Evolutionary conservation across 805 yeast genomes (phyloP), one percentile per base, ranked within the genome.

Genomic region (Candida coleopterorum): DNA sequence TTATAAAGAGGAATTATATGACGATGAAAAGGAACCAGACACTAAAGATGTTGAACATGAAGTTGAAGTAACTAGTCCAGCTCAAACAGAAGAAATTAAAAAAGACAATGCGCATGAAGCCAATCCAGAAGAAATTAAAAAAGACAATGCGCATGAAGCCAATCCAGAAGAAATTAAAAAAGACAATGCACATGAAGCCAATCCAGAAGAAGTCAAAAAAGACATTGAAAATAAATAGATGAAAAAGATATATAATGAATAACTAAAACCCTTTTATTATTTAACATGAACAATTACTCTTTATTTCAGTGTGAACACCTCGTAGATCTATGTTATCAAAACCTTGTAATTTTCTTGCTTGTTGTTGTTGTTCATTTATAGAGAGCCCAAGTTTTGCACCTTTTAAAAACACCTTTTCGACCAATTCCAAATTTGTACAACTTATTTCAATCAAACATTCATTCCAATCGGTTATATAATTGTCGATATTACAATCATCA

Each of bases 1-100:
- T 35, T 93, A 93, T 63, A 84, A 88, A 46, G 97, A 89, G 56
- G 96, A 89, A 62, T 71, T 88, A 52, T 74, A 82, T 58, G 95
- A 83, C 36, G 86, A 78, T 36, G 79, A 74, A 39, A 40, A 30
- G 24, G 31, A 35, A 24, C 18, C 23, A 20, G 32, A 29, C 12
- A 29, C 34, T 14, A 23, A 33, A 23, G 25, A 27, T 17, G 43
- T 41, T 18, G 53, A 49, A 36, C 24, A 30, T 14, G 38, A 33
- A 11, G 46, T 35, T n/a, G n/a, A n/a, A n/a, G n/a, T n/a, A n/a
- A n/a, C n/a, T n/a, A n/a, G n/a, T n/a, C n/a, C n/a, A n/a, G n/a
- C n/a, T n/a, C n/a, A n/a, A n/a, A 20, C 32, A 10, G 33, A 36
- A 15, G 37, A 39, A n/a, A n/a, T n/a, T n/a, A n/a, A n/a, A n/a